These are phyloP conservation scores for Leccinum cinnamomeum DNA, from an alignment of 1,284 basidiomycete species.

Conservation along the genomic window DNA sequence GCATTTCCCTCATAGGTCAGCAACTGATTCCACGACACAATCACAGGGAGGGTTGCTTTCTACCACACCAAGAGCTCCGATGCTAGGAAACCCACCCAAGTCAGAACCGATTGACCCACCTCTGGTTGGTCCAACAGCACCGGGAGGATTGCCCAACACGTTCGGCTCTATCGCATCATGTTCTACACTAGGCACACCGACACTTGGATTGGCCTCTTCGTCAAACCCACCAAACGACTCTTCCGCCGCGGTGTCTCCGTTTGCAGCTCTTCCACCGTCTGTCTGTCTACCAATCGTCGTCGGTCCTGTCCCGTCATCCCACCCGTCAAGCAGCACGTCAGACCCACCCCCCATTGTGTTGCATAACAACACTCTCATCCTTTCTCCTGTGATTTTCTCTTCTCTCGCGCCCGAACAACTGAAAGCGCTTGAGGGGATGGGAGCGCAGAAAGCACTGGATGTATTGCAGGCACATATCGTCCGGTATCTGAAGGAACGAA, in stretches of 20 bases:
- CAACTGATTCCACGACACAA: slow-evolving; percentile 13
- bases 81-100: slow-evolving; percentile 1
- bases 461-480: slow-evolving; percentile 86
- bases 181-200: slow-evolving; percentile 3
- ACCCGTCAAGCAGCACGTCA: slow-evolving; percentile 44
- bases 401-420: slow-evolving; percentile 75
- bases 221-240: slow-evolving; percentile 5
- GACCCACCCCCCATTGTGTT: slow-evolving; percentile 72
- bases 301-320: slow-evolving; percentile 51
- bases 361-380: slow-evolving; percentile 80
- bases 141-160: slow-evolving; percentile 1
- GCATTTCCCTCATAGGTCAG: slow-evolving; percentile 27
- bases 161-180: slow-evolving; percentile 5
- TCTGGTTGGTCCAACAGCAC: slow-evolving; percentile 1
- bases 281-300: slow-evolving; percentile 62
- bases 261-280: slow-evolving; percentile 29
- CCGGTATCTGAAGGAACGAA: slow-evolving; percentile 79
- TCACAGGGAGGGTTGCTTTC: slow-evolving; percentile 5
- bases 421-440: slow-evolving; percentile 74
- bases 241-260: slow-evolving; percentile 19
- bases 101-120: slow-evolving; percentile 6
- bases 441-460: slow-evolving; percentile 80
- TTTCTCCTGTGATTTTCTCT: slow-evolving; percentile 84
- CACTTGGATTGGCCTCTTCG: slow-evolving; percentile 5
- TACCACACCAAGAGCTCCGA: slow-evolving; percentile 3